These are phyloP conservation scores for Chlorella sorokiniana DNA, from an alignment of 139 green algal genomes.

Conservation along the genomic window DNA sequence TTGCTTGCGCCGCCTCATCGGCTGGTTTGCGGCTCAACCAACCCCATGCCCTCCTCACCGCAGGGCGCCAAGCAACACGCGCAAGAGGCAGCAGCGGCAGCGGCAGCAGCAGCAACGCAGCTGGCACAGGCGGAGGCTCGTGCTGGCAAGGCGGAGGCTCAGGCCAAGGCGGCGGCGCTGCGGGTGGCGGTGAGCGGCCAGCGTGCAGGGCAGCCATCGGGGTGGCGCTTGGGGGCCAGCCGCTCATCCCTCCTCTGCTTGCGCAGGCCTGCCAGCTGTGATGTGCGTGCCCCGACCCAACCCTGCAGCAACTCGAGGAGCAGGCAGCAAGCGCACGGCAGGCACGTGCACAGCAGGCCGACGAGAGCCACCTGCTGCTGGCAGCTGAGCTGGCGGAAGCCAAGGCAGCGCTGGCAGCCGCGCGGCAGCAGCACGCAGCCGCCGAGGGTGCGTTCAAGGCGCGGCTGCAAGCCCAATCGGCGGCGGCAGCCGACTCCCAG, in stretches of 20 bases:
- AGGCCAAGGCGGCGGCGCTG: conserved; percentile 29
- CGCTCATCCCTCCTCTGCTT: not conserved
- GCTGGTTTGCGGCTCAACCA: no score
- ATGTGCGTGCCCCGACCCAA: no score
- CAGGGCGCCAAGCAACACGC: conserved; percentile 11
- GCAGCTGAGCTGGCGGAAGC: not conserved
- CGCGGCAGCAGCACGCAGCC: conserved; percentile 1
- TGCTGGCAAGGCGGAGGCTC: not conserved
- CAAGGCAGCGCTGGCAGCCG: not conserved
- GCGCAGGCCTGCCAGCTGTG: no score
- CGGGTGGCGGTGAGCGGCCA: conserved; percentile 3
- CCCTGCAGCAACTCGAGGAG: conserved; percentile 28
- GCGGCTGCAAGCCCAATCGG: not conserved
- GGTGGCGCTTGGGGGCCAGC: no score
- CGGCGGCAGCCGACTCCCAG: conserved; percentile 1
- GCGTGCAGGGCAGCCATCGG: no score
- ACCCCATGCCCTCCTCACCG: no score
- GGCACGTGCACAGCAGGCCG: not conserved
- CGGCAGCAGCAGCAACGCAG: not conserved
- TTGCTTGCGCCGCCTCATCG: no score
- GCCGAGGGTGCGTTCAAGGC: not conserved
- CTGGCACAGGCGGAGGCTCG: conserved; percentile 3
- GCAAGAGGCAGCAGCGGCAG: not conserved
- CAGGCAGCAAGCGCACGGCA: not conserved
- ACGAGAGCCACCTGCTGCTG: not conserved